These are phyloP conservation scores for Apostasia ramifera DNA, from an alignment of 106 monocot genomes.

Conservation along the genomic window DNA sequence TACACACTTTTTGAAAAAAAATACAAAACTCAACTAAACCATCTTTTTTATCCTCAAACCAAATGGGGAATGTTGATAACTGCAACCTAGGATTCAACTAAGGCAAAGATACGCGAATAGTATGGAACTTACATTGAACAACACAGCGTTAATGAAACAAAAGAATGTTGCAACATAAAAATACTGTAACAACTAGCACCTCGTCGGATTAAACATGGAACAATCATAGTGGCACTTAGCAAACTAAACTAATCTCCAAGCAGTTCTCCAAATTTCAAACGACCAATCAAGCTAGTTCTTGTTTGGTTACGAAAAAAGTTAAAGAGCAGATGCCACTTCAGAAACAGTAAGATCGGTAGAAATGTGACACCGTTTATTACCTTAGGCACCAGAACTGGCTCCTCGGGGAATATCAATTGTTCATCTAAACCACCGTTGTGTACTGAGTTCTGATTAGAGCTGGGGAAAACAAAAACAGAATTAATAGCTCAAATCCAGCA, in stretches of 20 bases:
- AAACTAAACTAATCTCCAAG: too few relatives aligned
- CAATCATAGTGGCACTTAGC: too few relatives aligned
- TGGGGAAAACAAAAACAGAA: neutral
- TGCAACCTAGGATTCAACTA: neutral
- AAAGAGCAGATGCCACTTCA: neutral
- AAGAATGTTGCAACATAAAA: too few relatives aligned
- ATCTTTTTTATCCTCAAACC: neutral
- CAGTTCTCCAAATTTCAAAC: too few relatives aligned
- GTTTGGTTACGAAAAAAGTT: neutral
- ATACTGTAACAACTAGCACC: too few relatives aligned
- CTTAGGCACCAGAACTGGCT: constrained; percentile 30
- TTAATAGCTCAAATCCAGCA: neutral
- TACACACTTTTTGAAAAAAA: neutral
- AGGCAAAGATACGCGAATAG: neutral
- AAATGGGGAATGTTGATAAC: neutral
- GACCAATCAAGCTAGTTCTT: neutral
- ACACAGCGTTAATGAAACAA: too few relatives aligned
- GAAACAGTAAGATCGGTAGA: neutral
- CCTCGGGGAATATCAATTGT: constrained; percentile 21
- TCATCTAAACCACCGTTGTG: neutral
- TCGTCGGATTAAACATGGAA: too few relatives aligned
- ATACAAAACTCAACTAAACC: neutral
- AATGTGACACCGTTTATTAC: constrained; percentile 14
- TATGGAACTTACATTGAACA: too few relatives aligned
- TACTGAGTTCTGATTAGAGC: neutral